These are phyloP conservation scores for Psilocybe cubensis DNA, from an alignment of 768 basidiomycete species.

Conservation along the genomic window DNA sequence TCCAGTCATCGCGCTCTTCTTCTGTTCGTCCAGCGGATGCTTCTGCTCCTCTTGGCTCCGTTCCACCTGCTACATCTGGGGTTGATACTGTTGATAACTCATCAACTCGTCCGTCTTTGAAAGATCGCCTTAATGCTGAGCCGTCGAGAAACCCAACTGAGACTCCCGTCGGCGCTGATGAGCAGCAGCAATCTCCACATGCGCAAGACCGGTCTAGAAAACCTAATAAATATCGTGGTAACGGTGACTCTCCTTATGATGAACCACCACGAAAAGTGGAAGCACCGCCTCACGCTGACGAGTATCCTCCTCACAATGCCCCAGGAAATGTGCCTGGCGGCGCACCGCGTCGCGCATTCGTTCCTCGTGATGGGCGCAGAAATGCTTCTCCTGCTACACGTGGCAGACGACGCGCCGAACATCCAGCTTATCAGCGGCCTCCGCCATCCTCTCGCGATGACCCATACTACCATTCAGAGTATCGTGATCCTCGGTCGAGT, in stretches of 20 bases:
- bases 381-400: conserved; percentile 15
- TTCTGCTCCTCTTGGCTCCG: conserved; percentile 10
- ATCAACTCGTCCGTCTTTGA: conserved; percentile 15
- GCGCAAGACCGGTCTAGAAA: conserved; percentile 13
- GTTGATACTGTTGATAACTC: conserved; percentile 7
- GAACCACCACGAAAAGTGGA: conserved; percentile 8
- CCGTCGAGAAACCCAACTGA: background rate
- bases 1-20: conserved; percentile 17
- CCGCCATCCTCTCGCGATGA: conserved; percentile 44
- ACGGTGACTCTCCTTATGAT: conserved; percentile 9
- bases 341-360: conserved; percentile 15
- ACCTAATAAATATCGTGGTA: conserved; percentile 16
- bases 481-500: conserved; percentile 42
- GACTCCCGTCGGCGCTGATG: background rate
- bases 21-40: conserved; percentile 15
- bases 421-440: too few relatives aligned
- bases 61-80: conserved; percentile 12
- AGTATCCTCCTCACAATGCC: conserved; percentile 11
- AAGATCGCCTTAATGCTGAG: conserved; percentile 15
- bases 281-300: background rate
- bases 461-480: conserved; percentile 40
- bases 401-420: conserved; percentile 19
- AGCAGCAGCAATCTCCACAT: conserved; percentile 3
- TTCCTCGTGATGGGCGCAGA: conserved; percentile 19
- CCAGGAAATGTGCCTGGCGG: conserved; percentile 13